Evolutionary conservation across 2,329 filamentous ascomycete genomes (phyloP), one percentile per base, ranked within the genome.

Genomic region (Fusarium brachygibbosum): DNA sequence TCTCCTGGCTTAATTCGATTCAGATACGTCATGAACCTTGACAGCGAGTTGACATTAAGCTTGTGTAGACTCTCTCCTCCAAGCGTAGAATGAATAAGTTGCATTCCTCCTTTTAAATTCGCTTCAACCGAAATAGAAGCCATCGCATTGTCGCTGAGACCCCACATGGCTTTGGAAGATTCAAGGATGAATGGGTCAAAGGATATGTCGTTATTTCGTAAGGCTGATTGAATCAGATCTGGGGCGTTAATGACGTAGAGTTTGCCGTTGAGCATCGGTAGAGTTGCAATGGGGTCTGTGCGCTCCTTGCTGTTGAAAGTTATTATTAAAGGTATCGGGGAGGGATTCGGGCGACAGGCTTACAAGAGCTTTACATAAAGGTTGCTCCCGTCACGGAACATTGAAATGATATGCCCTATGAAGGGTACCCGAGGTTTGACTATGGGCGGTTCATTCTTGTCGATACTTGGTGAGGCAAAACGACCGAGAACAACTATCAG

Each of bases 231-330:
- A 7, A 81, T 76, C 1, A 85, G 66, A 2, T 69, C 54, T 0
- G 83, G 81, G 1, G 77, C 77, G 32, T 77, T 80, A 23, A 85
- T 79, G 21, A 83, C 67, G 66, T 85, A 86, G 16, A 82, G 72
- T 38, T 82, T 81, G n/a, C 76, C 71, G 37, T 74, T 79, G 13
- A 83, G 71, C 68, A 85, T 80, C 8, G 79, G 81, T 7, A 86
- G 71, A 2, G 83, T 84, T 40, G 79, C 82, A 56, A 83, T 81
- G 1, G 76, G 75, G 51, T 77, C 44, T 3, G 54, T 56, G 1
- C 60, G 64, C 6, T 70, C 54, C 34, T 74, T 75, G 48, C 70
- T 75, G 11, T 9, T 21, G 1, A 8, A 1, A 5, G 41, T 63
- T n/a, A 5, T 5, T 5, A 11, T 16, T 25, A 25, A 25, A n/a